Percentiles rank a stretch among this genome's conserved stretches.
Conservation (phyloP, 495 filamentous ascomycete species). For the Aspergillus bertholletiae region DNA sequence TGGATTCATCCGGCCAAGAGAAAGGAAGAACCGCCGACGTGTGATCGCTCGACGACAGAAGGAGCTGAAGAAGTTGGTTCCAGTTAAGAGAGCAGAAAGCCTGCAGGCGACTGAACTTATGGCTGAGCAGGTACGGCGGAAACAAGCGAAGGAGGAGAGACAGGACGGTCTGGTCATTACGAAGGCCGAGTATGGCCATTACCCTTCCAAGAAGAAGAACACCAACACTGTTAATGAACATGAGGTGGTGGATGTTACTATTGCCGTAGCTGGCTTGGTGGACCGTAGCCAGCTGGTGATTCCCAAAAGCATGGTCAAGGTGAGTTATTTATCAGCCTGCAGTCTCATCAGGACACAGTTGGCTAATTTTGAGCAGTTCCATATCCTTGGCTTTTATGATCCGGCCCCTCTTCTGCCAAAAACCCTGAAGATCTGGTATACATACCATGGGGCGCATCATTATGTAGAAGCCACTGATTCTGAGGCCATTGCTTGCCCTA, state of each 20-base stretch:
- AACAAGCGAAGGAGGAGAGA: slow-evolving; percentile 38
- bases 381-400: slow-evolving; percentile 56
- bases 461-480: slow-evolving; percentile 43
- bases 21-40: slow-evolving; percentile 32
- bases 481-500: slow-evolving; percentile 39
- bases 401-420: slow-evolving; percentile 51
- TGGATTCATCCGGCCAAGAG: slow-evolving; percentile 39
- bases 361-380: slow-evolving; percentile 27
- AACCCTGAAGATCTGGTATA: slow-evolving; percentile 51
- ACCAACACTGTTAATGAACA: slow-evolving; percentile 19
- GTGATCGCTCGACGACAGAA: slow-evolving; percentile 35
- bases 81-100: slow-evolving; percentile 44
- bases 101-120: slow-evolving; percentile 51
- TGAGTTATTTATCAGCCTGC: slow-evolving; percentile 14
- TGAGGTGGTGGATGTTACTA: slow-evolving; percentile 41
- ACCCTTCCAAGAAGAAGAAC: slow-evolving; percentile 27
- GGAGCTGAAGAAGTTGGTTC: slow-evolving; percentile 38
- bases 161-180: slow-evolving; percentile 37
- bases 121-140: slow-evolving; percentile 43
- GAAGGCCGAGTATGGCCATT: slow-evolving; percentile 43
- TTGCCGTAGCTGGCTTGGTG: slow-evolving; percentile 46
- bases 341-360: background rate
- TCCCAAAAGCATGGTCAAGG: slow-evolving; percentile 37
- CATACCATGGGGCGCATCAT: slow-evolving; percentile 43
- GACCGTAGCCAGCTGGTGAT: slow-evolving; percentile 47